Base-by-base conservation (phyloP, 2,329 filamentous ascomycete genomes). In the Ophiostoma sp. region DNA sequence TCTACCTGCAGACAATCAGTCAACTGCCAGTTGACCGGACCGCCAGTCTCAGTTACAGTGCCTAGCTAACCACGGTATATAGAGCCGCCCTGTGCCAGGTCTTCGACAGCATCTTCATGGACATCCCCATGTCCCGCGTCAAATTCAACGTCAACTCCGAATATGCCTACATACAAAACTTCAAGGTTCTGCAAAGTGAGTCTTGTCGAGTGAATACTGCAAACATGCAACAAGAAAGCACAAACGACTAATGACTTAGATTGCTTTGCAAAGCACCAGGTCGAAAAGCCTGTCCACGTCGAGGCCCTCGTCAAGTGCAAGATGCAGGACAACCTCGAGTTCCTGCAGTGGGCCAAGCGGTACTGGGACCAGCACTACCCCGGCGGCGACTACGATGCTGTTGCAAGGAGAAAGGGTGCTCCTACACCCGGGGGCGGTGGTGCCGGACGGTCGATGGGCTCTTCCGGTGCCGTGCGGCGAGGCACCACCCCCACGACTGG, bases 281-380 rank as follows among this genome's bases (percentile, higher is more conserved):
- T 99, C 83, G 94, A 98, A 76, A 93, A 93, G 79, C 90, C 91
- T 36, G 89, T 99, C 76, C 93, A 93, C 72, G 93, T 98, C 79
- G 89, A 97, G 80, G 84, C 86, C 71, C 89, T 99, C 72, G 88
- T 95, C 76, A 99, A 98, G 81, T 99, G 95, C 86, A 97, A 97
- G 85, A 99, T 99, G 94, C 95, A 99, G 86, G 95, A 99, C 81
- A 99, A 99, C 83, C 91, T 99, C 76, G 95, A 98, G 79, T 99
- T 99, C 80, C 85, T 99, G 72, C 95, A 99, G 83, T 99, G 93
- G 91, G 90, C 90, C 72, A 99, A 99, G 87, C 86, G 87, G 76
- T 97, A 93, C 84, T 99, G 95, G 95, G 95, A 99, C 78, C 92
- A 97, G 79, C 93, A 97, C 85, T 99, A 92, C 81, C 95, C 95